Percentiles rank a stretch among this genome's conserved stretches.
phyloP scores from a whole-genome alignment of 495 filamentous ascomycete species.

The Tuber borchii region DNA sequence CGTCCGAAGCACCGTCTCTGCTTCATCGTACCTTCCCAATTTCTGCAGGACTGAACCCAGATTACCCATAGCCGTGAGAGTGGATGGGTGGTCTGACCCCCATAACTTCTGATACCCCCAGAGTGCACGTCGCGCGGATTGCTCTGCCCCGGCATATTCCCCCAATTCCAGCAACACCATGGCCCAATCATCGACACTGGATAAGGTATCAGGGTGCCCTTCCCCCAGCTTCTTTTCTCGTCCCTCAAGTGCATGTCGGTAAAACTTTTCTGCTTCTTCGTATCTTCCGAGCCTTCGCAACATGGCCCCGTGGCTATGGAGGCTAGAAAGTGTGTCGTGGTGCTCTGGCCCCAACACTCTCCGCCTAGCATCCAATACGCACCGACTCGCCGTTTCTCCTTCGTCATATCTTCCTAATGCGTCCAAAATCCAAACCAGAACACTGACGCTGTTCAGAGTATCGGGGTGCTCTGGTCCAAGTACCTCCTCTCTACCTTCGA shows the following conservation, averaged over 20 bases:
- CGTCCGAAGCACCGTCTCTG: constrained; percentile 31
- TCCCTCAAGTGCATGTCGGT: constrained; percentile 30
- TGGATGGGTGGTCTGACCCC: background rate
- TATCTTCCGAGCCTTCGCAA: constrained; percentile 36
- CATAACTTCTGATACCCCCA: background rate
- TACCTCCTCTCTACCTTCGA: constrained; percentile 37
- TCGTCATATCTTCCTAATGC: constrained; percentile 27
- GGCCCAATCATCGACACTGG: too few relatives aligned
- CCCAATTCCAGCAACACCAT: too few relatives aligned
- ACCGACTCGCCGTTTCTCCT: constrained; percentile 35
- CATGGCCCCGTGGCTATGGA: background rate
- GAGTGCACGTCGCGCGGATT: constrained; percentile 7
- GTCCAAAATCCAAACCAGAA: constrained; percentile 31
- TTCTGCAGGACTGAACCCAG: constrained; percentile 21
- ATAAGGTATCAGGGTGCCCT: constrained; percentile 40
- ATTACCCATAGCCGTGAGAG: constrained; percentile 34
- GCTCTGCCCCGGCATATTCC: constrained; percentile 31
- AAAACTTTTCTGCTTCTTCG: constrained; percentile 35
- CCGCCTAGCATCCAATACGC: constrained; percentile 28
- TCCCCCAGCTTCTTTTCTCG: constrained; percentile 38
- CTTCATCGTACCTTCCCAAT: constrained; percentile 31
- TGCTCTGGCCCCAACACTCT: constrained; percentile 28
- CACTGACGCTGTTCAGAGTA: constrained; percentile 30
- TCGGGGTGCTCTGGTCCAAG: constrained; percentile 41
- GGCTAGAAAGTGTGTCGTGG: background rate